Evolutionary conservation across 73 alveolate species (phyloP), one percentile per base, ranked within the genome.

Genomic region (Loxodes magnus): DNA sequence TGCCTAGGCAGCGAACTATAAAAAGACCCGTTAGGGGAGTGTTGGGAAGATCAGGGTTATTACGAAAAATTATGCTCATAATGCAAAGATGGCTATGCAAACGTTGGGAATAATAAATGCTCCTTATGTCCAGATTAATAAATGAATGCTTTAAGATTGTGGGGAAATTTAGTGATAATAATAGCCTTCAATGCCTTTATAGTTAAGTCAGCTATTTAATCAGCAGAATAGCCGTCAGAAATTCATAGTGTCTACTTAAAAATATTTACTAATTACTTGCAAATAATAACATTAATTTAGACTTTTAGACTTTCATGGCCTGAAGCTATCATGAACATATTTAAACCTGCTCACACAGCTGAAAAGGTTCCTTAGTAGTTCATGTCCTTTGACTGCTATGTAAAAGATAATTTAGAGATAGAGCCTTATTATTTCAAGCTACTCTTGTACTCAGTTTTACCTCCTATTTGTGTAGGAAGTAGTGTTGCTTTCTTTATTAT

Each of bases 261-360:
- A 44, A 74, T 74, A 5, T 35, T 74, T 30, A 42, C 52, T 63
- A 74, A 74, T 27, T 77, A 74, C 35, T 12, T 74, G 16, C 59
- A 74, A 35, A n/a, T 74, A 44, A 35, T 74, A 3, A 5, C 55
- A 7, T 44, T 74, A 12, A 43, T 69, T 17, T 64, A 79, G 9
- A 50, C 80, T 4, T 74, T 74, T 29, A 49, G 66, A 5, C 46
- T 74, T 6, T 22, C 64, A 23, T 74, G 87, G 80, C 80, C 87
- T 19, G 53, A 36, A 5, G 10, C 21, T 4, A 55, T 74, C 1
- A 36, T 5, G 7, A 21, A 55, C 15, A 26, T 74, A 26, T 74
- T 74, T 48, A 49, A 54, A 1, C 9, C 64, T n/a, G 55, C 63
- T 2, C 6, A 60, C 15, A 70, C 70, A 24, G 69, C 67, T 1